Evolutionary conservation across 495 filamentous ascomycete species (phyloP).

Genomic region (Penicillium ochrochloron): DNA sequence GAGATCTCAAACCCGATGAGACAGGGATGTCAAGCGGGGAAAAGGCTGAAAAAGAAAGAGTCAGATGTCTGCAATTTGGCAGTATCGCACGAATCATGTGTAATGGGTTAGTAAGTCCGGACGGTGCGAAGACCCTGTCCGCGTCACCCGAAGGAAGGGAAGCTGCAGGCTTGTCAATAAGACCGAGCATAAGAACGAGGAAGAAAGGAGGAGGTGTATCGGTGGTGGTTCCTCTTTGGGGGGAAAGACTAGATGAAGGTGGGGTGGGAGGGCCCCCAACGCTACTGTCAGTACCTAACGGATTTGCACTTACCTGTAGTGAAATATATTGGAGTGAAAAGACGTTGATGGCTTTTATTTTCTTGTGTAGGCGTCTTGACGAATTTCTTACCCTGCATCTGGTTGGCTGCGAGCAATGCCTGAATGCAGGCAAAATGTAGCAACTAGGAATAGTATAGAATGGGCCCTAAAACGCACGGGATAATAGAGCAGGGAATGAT

Average conservation of each 20-base stretch:
- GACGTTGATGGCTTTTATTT: not conserved
- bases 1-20: not conserved
- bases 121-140: not conserved
- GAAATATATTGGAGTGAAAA: not conserved
- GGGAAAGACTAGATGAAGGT: not conserved
- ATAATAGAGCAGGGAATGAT: not conserved
- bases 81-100: not conserved
- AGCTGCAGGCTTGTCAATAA: constrained; percentile 1
- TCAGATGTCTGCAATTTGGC: not conserved
- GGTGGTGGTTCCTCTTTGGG: not conserved
- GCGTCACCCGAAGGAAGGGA: not conserved
- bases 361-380: not conserved
- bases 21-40: not conserved
- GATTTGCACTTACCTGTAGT: not conserved
- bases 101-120: not conserved
- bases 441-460: not conserved
- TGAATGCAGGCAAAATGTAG: not conserved
- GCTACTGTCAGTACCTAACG: not conserved
- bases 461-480: not conserved
- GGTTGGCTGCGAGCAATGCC: not conserved
- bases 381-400: not conserved
- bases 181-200: not conserved
- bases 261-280: not conserved
- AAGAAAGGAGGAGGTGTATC: not conserved
- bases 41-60: not conserved